These are phyloP conservation scores for Schoenoplectus tabernaemontani DNA, from an alignment of 202 grass and related monocot species.

Conservation along the genomic window DNA sequence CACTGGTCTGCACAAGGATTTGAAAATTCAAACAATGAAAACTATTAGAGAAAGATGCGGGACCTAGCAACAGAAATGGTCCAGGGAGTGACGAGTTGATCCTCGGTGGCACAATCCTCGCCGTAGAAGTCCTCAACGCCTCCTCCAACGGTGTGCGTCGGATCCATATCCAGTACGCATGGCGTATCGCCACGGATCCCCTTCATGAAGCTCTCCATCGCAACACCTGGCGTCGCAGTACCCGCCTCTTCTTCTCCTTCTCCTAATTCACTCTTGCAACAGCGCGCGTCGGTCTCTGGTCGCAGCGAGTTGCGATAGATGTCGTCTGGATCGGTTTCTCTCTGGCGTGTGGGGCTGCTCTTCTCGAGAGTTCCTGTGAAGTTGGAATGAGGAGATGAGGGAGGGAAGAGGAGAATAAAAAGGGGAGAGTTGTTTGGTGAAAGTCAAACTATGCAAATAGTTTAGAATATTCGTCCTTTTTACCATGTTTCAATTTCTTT, in stretches of 20 bases:
- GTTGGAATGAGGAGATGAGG: constrained; percentile 13
- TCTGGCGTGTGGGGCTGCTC: not conserved
- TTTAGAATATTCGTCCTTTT: not conserved
- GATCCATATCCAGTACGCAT: constrained; percentile 54
- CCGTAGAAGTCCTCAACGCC: constrained; percentile 63
- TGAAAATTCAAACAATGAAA: not conserved
- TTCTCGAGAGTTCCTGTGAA: constrained; percentile 11
- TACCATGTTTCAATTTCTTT: not conserved
- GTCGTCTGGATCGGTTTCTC: not conserved
- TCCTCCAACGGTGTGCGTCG: constrained; percentile 36
- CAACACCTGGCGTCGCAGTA: constrained; percentile 1
- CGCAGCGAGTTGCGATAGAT: not conserved
- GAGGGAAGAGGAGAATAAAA: constrained; percentile 12
- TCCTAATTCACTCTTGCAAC: constrained; percentile 6
- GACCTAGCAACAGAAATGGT: constrained; percentile 84
- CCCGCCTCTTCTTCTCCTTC: constrained; percentile 3
- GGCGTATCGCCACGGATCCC: constrained; percentile 40
- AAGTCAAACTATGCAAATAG: not conserved
- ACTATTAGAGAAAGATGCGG: not conserved
- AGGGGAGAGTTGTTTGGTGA: constrained; percentile 26
- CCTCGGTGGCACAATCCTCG: constrained; percentile 64
- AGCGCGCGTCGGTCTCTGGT: not conserved
- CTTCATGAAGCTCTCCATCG: constrained; percentile 73
- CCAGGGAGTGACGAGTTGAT: constrained; percentile 92
- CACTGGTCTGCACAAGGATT: not conserved